These are phyloP conservation scores for Ophiostoma quercus DNA, from an alignment of 2,329 filamentous ascomycete species.

Conservation along the genomic window DNA sequence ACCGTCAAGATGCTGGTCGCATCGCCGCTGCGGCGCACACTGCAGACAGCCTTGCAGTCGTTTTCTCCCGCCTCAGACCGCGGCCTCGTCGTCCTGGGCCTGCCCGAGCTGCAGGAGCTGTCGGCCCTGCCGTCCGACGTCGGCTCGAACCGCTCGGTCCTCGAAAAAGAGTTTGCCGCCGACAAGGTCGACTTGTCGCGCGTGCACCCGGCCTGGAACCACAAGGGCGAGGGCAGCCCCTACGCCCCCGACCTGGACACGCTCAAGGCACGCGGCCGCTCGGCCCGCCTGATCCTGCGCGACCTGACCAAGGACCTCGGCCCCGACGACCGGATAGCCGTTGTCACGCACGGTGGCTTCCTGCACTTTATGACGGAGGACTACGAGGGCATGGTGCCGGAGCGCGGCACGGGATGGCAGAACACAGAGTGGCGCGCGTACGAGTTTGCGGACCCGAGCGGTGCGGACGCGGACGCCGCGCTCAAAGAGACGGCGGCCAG, in stretches of 20 bases:
- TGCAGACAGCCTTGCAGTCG: constrained; percentile 68
- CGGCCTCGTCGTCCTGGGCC: constrained; percentile 52
- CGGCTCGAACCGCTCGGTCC: constrained; percentile 52
- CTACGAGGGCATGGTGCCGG: constrained; percentile 56
- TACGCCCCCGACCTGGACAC: constrained; percentile 47
- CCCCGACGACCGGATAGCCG: constrained; percentile 53
- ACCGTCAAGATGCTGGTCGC: constrained; percentile 66
- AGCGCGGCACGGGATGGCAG: constrained; percentile 58
- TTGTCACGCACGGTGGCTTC: constrained; percentile 23
- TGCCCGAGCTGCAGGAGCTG: constrained; percentile 76
- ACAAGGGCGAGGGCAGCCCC: constrained; percentile 49
- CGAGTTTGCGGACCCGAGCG: constrained; percentile 51
- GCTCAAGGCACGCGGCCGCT: constrained; percentile 56
- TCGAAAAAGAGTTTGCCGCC: constrained; percentile 56
- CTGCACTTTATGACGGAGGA: constrained; percentile 82
- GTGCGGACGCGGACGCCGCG: constrained; percentile 44
- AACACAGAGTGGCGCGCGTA: constrained; percentile 71
- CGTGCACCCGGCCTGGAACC: constrained; percentile 65
- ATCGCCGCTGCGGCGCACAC: constrained; percentile 73
- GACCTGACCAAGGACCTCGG: constrained; percentile 37
- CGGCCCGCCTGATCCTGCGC: constrained; percentile 55
- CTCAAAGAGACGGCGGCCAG: constrained; percentile 48
- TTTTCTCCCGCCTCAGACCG: constrained; percentile 55
- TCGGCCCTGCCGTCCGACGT: constrained; percentile 70
- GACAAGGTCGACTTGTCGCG: constrained; percentile 56